A percentile compares a stretch with the other conserved stretches of the same genome.
Conservation (phyloP, 306 rosid species). For the Lathyrus tuberosus region DNA sequence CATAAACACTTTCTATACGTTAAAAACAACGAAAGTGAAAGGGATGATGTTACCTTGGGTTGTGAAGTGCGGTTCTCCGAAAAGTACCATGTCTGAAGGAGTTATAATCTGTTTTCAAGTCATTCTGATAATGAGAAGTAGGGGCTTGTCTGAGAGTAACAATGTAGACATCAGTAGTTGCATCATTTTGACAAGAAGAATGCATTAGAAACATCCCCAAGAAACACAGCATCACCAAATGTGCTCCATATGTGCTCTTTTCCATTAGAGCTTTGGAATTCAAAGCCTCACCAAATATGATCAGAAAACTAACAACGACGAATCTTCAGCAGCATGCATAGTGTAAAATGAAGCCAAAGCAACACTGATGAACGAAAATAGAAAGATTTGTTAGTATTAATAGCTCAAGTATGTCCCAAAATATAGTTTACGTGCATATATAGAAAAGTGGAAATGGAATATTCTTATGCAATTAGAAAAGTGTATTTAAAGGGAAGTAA, state of each 20-base stretch:
- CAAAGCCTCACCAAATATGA: slow-evolving; percentile 34
- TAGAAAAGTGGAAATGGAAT: slow-evolving; percentile 30
- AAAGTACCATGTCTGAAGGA: slow-evolving; percentile 46
- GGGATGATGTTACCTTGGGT: slow-evolving; percentile 56
- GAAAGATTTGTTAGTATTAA: slow-evolving; percentile 41
- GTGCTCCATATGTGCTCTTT: slow-evolving; percentile 40
- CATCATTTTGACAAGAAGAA: slow-evolving; percentile 57
- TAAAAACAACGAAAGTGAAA: slow-evolving; percentile 11
- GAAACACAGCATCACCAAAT: slow-evolving; percentile 49
- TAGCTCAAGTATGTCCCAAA: slow-evolving; percentile 26
- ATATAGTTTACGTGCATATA: not conserved
- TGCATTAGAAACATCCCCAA: slow-evolving; percentile 53
- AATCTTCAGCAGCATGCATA: slow-evolving; percentile 40
- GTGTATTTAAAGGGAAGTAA: no score
- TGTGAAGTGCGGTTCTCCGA: slow-evolving; percentile 57
- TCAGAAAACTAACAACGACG: slow-evolving; percentile 29
- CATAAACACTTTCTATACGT: slow-evolving; percentile 1
- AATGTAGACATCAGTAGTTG: slow-evolving; percentile 64
- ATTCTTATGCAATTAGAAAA: not conserved
- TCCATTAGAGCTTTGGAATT: slow-evolving; percentile 57
- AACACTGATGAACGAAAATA: slow-evolving; percentile 43
- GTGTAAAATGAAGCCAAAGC: slow-evolving; percentile 33
- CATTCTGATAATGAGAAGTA: slow-evolving; percentile 53
- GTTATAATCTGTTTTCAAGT: slow-evolving; percentile 49
- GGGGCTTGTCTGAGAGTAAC: slow-evolving; percentile 77